These are phyloP conservation scores for Setaria viridis DNA, from an alignment of 202 grass and related monocot species.

Conservation along the genomic window DNA sequence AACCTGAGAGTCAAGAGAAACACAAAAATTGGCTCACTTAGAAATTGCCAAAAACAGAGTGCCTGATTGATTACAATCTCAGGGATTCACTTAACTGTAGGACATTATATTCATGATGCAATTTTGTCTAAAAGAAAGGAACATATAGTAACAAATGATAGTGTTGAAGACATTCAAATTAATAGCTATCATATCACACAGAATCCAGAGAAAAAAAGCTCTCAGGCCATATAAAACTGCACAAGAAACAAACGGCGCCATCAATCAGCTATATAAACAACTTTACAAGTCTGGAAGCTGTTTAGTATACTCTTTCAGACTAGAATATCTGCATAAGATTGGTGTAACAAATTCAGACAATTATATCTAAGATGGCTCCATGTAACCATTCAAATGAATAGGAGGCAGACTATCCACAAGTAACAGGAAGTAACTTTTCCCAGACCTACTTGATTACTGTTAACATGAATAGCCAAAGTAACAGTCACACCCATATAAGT, in stretches of 20 bases:
- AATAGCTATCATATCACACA: too few relatives aligned
- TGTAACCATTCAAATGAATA: background rate
- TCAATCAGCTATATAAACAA: too few relatives aligned
- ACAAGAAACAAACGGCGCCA: too few relatives aligned
- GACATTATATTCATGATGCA: too few relatives aligned
- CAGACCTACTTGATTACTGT: background rate
- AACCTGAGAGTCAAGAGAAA: constrained; percentile 55
- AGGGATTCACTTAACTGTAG: background rate
- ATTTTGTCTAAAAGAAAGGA: too few relatives aligned
- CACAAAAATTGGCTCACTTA: constrained; percentile 16
- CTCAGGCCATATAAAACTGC: too few relatives aligned
- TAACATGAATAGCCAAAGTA: too few relatives aligned
- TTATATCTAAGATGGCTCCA: background rate
- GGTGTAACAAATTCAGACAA: constrained; percentile 5
- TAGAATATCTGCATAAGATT: background rate
- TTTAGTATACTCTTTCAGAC: background rate
- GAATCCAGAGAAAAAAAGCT: too few relatives aligned
- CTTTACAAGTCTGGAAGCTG: too few relatives aligned
- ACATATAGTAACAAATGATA: too few relatives aligned
- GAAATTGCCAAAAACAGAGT: background rate
- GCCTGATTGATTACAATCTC: background rate
- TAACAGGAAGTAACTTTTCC: background rate
- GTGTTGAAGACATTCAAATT: too few relatives aligned
- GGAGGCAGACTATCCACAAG: background rate
- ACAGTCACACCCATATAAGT: background rate